Base-by-base conservation (phyloP, 2,329 filamentous ascomycete species). In the Juglanconis sp. region DNA sequence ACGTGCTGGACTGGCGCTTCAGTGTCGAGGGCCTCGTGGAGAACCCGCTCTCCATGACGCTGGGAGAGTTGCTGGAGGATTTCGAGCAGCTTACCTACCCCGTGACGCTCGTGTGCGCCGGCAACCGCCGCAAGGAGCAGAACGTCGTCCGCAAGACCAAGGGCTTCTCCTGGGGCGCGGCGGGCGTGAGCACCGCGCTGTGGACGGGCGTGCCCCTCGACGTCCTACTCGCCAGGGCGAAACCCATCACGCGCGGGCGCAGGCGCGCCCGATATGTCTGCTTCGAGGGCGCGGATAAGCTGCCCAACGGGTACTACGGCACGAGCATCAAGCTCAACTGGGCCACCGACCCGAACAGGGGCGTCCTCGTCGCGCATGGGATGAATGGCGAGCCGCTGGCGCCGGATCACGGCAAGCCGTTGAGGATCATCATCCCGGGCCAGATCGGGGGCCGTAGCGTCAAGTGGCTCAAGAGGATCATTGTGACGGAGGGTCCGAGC, bases 371-470 rank as follows among this genome's bases (percentile, higher is more conserved):
- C 11, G 90, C 92, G 3, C 88, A 96, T 72, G 89, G 86, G 70
- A 96, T 96, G 92, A 97, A 97, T 65, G 93, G 92, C 50, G 90
- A 93, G 69, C 76, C 81, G 61, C 81, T 97, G 5, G 81, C 84
- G 51, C 91, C 92, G 0, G 93, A 96, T 70, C 93, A 97, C 67
- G 93, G 93, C 17, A 90, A 90, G 65, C 93, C 93, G 1, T 75
- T 97, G 47, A 82, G 93, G 63, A 87, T 88, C 6, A 87, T 96
- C 7, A 90, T 97, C 4, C 93, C 93, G 0, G 93, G 93, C 0
- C 92, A 96, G 72, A 96, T 97, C 63, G 93, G 93, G 38, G 93
- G 92, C 1, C 83, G 93, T 64, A 96, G 91, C 71, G 92, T 97
- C 36, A 97, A 97, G 74, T 97, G 93, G 93, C 72, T 97, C 61